Percentiles rank a stretch among this genome's conserved stretches.
Conservation (phyloP, 305 asterid genomes). For the Solanum hybrid region DNA sequence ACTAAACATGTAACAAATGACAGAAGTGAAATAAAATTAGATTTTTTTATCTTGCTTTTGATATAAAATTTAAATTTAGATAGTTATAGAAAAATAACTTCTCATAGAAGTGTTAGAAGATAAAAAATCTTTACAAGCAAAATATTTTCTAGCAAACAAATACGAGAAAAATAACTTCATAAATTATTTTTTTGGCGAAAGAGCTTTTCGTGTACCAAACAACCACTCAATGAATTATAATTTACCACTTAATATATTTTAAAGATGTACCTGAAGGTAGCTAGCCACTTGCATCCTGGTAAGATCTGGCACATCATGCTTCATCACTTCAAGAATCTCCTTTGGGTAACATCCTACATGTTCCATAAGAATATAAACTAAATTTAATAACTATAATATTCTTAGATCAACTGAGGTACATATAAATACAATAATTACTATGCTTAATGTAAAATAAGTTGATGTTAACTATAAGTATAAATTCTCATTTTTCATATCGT, state of each 20-base stretch:
- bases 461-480: neutral
- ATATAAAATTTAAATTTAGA: neutral
- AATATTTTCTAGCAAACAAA: neutral
- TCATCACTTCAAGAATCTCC: neutral
- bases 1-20: neutral
- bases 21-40: neutral
- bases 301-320: constrained; percentile 40
- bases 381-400: neutral
- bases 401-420: neutral
- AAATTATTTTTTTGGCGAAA: neutral
- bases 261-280: constrained; percentile 26
- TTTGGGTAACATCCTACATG: neutral
- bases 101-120: neutral
- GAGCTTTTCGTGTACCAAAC: neutral
- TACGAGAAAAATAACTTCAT: neutral
- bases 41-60: neutral
- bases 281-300: constrained; percentile 66
- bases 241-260: neutral
- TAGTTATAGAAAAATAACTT: neutral
- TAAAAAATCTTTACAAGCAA: neutral
- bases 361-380: neutral
- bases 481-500: neutral
- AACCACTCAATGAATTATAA: neutral
- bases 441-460: neutral
- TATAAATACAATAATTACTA: neutral